These are phyloP conservation scores for Solioccasus polychromus DNA, from an alignment of 768 basidiomycete genomes.

Conservation along the genomic window DNA sequence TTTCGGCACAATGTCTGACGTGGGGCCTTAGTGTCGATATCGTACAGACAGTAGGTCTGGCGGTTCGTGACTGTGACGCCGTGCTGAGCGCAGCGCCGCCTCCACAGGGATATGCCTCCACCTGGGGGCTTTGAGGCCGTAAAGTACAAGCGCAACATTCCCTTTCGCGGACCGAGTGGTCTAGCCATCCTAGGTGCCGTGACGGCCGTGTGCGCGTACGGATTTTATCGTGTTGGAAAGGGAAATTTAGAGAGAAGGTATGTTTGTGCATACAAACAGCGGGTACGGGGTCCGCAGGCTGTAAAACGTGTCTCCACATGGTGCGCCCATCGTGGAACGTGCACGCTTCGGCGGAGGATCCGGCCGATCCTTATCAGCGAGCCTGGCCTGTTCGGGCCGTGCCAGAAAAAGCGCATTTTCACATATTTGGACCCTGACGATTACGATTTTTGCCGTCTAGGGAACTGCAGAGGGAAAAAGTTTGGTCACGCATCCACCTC, in stretches of 20 bases:
- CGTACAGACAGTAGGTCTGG: conserved; percentile 27
- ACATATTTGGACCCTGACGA: conserved; percentile 42
- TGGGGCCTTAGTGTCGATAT: conserved; percentile 21
- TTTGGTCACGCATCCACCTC: conserved; percentile 94
- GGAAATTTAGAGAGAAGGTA: conserved; percentile 93
- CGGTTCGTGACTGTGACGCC: conserved; percentile 9
- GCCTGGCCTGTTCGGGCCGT: conserved; percentile 38
- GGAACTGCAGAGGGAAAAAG: conserved; percentile 89
- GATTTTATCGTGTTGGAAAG: conserved; percentile 88
- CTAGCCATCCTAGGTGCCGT: conserved; percentile 84
- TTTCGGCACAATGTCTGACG: not conserved
- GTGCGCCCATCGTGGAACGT: conserved; percentile 71
- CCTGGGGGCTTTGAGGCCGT: conserved; percentile 88
- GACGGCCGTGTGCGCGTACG: conserved; percentile 80
- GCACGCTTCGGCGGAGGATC: conserved; percentile 50
- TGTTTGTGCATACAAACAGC: conserved; percentile 35
- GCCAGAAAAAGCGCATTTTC: conserved; percentile 37
- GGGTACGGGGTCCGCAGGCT: conserved; percentile 51
- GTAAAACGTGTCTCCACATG: conserved; percentile 59
- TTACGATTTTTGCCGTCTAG: conserved; percentile 47
- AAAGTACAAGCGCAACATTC: conserved; percentile 95
- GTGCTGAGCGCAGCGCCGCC: conserved; percentile 8
- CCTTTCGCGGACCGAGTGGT: conserved; percentile 83
- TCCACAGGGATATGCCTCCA: conserved; percentile 89
- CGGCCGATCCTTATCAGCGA: conserved; percentile 44